Conservation (phyloP, 2,329 filamentous ascomycete species). For the Truncatella angustata region DNA sequence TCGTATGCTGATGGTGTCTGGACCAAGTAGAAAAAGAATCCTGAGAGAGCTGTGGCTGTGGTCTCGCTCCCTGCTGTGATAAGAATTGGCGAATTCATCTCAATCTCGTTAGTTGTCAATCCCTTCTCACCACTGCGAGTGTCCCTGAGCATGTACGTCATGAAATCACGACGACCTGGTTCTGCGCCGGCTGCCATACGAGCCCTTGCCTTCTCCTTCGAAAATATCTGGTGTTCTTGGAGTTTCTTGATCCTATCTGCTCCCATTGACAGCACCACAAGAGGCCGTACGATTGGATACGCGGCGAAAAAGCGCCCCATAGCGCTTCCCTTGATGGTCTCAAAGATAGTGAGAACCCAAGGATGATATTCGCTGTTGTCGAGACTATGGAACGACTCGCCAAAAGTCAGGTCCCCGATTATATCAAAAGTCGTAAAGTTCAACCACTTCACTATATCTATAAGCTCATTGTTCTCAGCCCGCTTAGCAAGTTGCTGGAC, state of each 20-base stretch:
- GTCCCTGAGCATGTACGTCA: slow-evolving; percentile 22
- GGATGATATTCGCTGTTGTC: neutral
- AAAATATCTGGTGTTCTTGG: too few relatives aligned
- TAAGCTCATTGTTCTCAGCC: neutral
- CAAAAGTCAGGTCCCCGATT: slow-evolving; percentile 20
- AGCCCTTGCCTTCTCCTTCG: too few relatives aligned
- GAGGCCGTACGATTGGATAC: too few relatives aligned
- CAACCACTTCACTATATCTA: slow-evolving; percentile 15
- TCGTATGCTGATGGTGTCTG: neutral
- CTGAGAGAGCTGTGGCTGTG: slow-evolving; percentile 9
- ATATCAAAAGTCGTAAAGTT: slow-evolving; percentile 21
- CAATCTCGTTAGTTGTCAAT: slow-evolving; percentile 17
- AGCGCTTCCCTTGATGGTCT: neutral
- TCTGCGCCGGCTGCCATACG: neutral
- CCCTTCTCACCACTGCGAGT: slow-evolving; percentile 13
- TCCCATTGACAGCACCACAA: too few relatives aligned
- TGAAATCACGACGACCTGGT: slow-evolving; percentile 25
- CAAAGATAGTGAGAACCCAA: neutral
- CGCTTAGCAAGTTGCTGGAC: slow-evolving; percentile 13
- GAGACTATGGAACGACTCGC: slow-evolving; percentile 17
- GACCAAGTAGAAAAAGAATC: neutral
- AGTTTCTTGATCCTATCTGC: too few relatives aligned
- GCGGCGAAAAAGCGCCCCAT: too few relatives aligned
- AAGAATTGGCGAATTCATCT: slow-evolving; percentile 26
- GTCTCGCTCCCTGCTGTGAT: slow-evolving; percentile 10